Evolutionary conservation across 495 filamentous ascomycete genomes (phyloP).

Genomic region (Bathelium albidoporum): DNA sequence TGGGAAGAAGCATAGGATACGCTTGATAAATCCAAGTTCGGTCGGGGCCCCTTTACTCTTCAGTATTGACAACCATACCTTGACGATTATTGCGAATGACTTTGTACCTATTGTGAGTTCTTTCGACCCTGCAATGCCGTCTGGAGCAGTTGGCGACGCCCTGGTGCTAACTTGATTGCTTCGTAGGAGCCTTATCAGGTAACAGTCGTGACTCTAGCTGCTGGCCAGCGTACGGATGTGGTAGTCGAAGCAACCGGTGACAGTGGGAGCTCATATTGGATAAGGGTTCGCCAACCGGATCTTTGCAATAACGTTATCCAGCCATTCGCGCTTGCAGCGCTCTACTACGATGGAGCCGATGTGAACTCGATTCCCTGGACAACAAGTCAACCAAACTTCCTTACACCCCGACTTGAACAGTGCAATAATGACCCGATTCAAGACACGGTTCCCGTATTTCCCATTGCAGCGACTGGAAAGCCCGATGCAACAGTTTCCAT

Average conservation of each 20-base stretch:
- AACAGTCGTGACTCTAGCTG: slow-evolving; percentile 19
- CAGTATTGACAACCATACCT: slow-evolving; percentile 30
- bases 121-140: no score
- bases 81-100: slow-evolving; percentile 34
- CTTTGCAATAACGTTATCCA: slow-evolving; percentile 7
- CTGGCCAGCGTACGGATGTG: slow-evolving; percentile 34
- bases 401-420: neutral
- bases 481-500: no score
- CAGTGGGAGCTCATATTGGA: slow-evolving; percentile 34
- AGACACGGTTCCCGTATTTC: neutral
- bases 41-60: slow-evolving; percentile 36
- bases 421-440: neutral
- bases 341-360: slow-evolving; percentile 19
- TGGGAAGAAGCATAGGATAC: slow-evolving; percentile 51
- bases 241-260: slow-evolving; percentile 33
- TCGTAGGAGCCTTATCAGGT: slow-evolving; percentile 33
- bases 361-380: neutral
- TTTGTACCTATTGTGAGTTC: slow-evolving; percentile 30
- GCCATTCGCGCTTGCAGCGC: slow-evolving; percentile 8
- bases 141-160: no score
- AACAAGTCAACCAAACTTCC: neutral
- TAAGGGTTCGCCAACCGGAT: slow-evolving; percentile 34
- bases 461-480: no score
- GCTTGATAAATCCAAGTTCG: slow-evolving; percentile 55
- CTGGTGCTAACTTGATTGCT: no score